Evolutionary conservation across 805 yeast genomes (phyloP).

Genomic region (Alloascoidea hylecoeti): DNA sequence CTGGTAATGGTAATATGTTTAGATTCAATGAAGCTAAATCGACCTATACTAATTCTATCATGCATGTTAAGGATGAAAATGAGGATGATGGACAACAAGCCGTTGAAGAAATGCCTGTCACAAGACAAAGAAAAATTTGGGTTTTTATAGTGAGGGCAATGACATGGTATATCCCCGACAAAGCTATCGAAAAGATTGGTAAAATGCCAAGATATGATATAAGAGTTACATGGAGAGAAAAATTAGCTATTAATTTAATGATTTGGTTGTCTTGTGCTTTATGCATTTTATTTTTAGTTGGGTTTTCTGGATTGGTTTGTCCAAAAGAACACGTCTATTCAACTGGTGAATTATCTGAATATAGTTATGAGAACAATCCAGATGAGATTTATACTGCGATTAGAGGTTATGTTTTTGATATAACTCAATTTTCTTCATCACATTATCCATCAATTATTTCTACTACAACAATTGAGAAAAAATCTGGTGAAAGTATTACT

Average conservation of each 20-base stretch:
- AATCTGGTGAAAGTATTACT: slow-evolving; percentile 21
- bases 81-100: slow-evolving; percentile 16
- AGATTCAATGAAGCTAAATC: slow-evolving; percentile 12
- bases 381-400: slow-evolving; percentile 19
- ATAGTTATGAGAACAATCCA: slow-evolving; percentile 15
- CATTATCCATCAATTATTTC: slow-evolving; percentile 24
- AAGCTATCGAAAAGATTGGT: slow-evolving; percentile 15
- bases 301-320: slow-evolving; percentile 24
- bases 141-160: slow-evolving; percentile 19
- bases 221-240: slow-evolving; percentile 26
- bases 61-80: slow-evolving; percentile 14
- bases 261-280: slow-evolving; percentile 23
- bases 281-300: slow-evolving; percentile 18
- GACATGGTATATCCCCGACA: slow-evolving; percentile 26
- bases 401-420: slow-evolving; percentile 23
- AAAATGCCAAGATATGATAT: slow-evolving; percentile 19
- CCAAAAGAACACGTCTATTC: slow-evolving; percentile 22
- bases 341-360: slow-evolving; percentile 16
- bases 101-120: slow-evolving; percentile 15
- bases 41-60: slow-evolving; percentile 11
- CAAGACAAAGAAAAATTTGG: slow-evolving; percentile 20
- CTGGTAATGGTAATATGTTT: slow-evolving; percentile 20
- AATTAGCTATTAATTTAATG: slow-evolving; percentile 24
- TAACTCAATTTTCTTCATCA: slow-evolving; percentile 20
- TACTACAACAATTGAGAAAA: slow-evolving; percentile 15